These are phyloP conservation scores for Alnus glutinosa DNA, from an alignment of 306 rosid species.

Conservation along the genomic window DNA sequence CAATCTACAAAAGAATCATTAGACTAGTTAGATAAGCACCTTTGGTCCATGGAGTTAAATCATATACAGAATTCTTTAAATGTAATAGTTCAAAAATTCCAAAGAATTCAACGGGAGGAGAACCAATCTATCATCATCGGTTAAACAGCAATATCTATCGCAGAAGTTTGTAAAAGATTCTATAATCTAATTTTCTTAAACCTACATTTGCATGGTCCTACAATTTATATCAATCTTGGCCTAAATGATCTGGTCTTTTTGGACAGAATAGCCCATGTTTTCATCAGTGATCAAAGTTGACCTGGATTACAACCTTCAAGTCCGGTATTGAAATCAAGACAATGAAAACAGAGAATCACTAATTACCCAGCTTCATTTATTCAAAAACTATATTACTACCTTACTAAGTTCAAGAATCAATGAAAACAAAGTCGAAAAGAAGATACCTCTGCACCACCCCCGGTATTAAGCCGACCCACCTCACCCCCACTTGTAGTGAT, in stretches of 20 bases:
- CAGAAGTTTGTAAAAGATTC: neutral
- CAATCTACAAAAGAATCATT: slow-evolving; percentile 50
- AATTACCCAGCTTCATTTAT: slow-evolving; percentile 4
- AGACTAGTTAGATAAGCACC: slow-evolving; percentile 7
- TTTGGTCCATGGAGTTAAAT: neutral
- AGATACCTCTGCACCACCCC: slow-evolving; percentile 97
- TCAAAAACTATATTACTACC: neutral
- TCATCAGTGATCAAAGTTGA: neutral
- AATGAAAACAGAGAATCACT: neutral
- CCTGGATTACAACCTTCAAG: neutral
- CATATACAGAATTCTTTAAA: slow-evolving; percentile 16
- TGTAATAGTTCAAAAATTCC: slow-evolving; percentile 2
- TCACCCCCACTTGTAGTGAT: slow-evolving; percentile 94
- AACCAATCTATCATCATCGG: slow-evolving; percentile 13
- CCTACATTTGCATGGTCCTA: neutral
- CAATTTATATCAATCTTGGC: neutral
- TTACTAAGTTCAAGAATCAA: neutral
- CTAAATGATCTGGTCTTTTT: neutral
- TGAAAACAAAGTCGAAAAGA: neutral
- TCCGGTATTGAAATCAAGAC: neutral
- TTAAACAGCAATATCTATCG: neutral
- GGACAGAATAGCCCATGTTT: neutral
- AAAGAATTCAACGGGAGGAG: slow-evolving; percentile 7
- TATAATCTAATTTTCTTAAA: neutral
- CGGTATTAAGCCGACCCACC: slow-evolving; percentile 97